phyloP scores from a whole-genome alignment of 2,329 filamentous ascomycete genomes.

The Colletotrichum filicis region DNA sequence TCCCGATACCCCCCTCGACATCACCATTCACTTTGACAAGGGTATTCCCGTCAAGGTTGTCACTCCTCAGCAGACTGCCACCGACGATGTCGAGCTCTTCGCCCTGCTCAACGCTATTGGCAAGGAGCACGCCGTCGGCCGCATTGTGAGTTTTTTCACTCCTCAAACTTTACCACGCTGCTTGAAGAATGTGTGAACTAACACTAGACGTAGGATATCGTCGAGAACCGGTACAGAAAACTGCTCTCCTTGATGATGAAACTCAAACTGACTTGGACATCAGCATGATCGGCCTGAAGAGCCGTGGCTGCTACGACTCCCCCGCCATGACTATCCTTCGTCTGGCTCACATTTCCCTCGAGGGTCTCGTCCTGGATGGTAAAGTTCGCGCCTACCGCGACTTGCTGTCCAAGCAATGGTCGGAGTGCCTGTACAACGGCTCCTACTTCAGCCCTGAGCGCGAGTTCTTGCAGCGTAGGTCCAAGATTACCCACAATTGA shows the following conservation, averaged over 20 bases:
- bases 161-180: conserved; percentile 47
- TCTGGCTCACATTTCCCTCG: conserved; percentile 56
- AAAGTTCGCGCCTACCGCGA: conserved; percentile 65
- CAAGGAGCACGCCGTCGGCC: conserved; percentile 72
- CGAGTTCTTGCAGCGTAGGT: conserved; percentile 27
- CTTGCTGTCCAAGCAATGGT: conserved; percentile 57
- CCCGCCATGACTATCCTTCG: conserved; percentile 41
- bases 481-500: rapidly evolving
- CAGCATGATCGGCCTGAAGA: conserved; percentile 45
- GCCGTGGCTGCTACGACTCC: conserved; percentile 68
- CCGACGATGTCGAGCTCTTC: conserved; percentile 74
- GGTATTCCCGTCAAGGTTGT: conserved; percentile 74
- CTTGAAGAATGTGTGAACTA: background rate
- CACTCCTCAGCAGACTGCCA: conserved; percentile 65
- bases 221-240: conserved; percentile 56
- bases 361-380: conserved; percentile 67
- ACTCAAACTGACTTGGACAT: background rate
- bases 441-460: conserved; percentile 61
- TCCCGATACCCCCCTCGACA: conserved; percentile 71
- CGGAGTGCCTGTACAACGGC: conserved; percentile 54
- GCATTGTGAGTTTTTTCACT: conserved; percentile 65
- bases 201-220: conserved; percentile 39
- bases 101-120: conserved; percentile 72
- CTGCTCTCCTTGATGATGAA: background rate
- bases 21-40: conserved; percentile 74